These are phyloP conservation scores for Glycine soja DNA, from an alignment of 306 rosid species.

Conservation along the genomic window DNA sequence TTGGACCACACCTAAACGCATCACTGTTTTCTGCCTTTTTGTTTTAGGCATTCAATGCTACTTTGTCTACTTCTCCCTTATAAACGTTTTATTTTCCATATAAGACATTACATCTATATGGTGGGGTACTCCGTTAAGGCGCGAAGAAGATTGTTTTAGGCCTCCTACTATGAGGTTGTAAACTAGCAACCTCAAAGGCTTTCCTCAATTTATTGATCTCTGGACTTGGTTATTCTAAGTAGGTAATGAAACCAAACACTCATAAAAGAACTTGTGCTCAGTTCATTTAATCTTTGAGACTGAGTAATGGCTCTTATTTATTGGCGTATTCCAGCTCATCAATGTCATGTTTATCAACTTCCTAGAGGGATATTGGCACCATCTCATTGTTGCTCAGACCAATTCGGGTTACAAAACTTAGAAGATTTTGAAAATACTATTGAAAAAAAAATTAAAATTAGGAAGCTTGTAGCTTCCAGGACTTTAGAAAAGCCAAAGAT, in stretches of 20 bases:
- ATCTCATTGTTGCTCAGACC: background rate
- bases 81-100: constrained; percentile 52
- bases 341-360: background rate
- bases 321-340: constrained; percentile 35
- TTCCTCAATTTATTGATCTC: constrained; percentile 51
- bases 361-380: background rate
- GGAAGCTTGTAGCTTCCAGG: constrained; percentile 9
- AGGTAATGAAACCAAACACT: constrained; percentile 48
- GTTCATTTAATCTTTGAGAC: constrained; percentile 58
- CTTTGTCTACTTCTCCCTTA: constrained; percentile 47
- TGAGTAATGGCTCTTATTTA: constrained; percentile 33
- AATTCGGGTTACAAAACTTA: background rate
- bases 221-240: constrained; percentile 43
- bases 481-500: constrained; percentile 1
- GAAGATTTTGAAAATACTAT: no score
- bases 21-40: constrained; percentile 46
- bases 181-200: constrained; percentile 45
- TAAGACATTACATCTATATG: constrained; percentile 48
- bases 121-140: constrained; percentile 49
- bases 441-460: no score
- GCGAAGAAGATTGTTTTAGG: constrained; percentile 46
- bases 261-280: constrained; percentile 52
- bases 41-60: constrained; percentile 52
- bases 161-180: constrained; percentile 37
- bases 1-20: constrained; percentile 54